Evolutionary conservation across 345 rosid species (phyloP), one percentile per base, ranked within the genome.

Genomic region (Murraya koenigii): DNA sequence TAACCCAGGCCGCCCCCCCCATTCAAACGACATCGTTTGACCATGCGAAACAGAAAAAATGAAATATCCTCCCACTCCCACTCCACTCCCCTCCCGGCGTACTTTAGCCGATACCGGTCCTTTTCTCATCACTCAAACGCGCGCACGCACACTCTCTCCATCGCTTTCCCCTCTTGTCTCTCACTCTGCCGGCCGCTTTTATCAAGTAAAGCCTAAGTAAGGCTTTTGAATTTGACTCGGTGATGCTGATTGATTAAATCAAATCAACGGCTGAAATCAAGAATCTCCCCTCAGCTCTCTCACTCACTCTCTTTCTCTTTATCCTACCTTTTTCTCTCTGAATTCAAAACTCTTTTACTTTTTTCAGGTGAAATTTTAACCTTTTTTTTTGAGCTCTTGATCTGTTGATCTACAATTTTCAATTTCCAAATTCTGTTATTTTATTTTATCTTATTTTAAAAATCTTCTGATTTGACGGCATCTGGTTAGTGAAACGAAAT

Each of bases 71-170:
- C n/a, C n/a, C n/a, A n/a, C n/a, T n/a, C n/a, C n/a, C n/a, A n/a
- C n/a, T n/a, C 15, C 49, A 7, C 11, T 3, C 20, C 44, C 26
- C 78, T 35, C 76, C 52, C 78, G 78, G 82, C 80, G 81, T 44
- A 80, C 56, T 66, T 61, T 84, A 84, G 80, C 77, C 20, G 32
- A 11, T 25, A 30, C 69, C 72, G 17, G 75, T 39, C 66, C 73
- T 3, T 30, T 58, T 26, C 49, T 44, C 38, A 2, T 19, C 35
- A 25, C 56, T 25, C 71, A 6, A 4, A 1, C 71, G 1, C 63
- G 63, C 54, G 5, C 20, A 9, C n/a, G n/a, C 7, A 28, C 56
- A 26, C 15, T 4, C 25, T 17, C 25, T 33, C 23, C n/a, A n/a
- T n/a, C n/a, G n/a, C n/a, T n/a, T n/a, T n/a, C 19, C 41, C 8